A percentile compares a stretch with the other conserved stretches of the same genome.
These are phyloP conservation scores for Patellaria atrata DNA, from an alignment of 495 filamentous ascomycete species.

Conservation along the genomic window DNA sequence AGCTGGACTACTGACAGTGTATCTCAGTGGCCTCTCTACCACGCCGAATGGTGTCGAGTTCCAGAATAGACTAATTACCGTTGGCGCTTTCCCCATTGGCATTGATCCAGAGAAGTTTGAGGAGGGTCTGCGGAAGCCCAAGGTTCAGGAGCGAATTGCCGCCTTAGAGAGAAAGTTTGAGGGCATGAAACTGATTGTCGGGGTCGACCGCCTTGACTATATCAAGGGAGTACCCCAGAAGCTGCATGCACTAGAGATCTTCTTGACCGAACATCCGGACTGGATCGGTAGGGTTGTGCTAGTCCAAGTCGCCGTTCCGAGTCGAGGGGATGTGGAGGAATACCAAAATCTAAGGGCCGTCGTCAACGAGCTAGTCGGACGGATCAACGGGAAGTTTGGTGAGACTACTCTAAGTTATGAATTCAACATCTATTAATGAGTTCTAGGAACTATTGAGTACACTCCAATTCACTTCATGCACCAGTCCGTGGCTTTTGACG, in stretches of 20 bases:
- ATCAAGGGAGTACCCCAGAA: constrained; percentile 97
- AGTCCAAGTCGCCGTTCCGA: constrained; percentile 87
- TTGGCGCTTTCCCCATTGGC: constrained; percentile 80
- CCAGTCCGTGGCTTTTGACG: constrained; percentile 74
- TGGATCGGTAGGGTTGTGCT: constrained; percentile 83
- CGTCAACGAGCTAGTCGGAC: constrained; percentile 79
- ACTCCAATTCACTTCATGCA: constrained; percentile 93
- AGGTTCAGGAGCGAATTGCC: constrained; percentile 65
- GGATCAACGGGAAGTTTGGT: constrained; percentile 89
- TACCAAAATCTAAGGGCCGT: constrained; percentile 84
- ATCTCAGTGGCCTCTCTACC: constrained; percentile 50
- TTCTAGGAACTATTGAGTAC: constrained; percentile 66
- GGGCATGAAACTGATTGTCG: constrained; percentile 78
- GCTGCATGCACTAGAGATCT: constrained; percentile 77
- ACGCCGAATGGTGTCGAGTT: constrained; percentile 76
- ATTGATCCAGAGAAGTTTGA: constrained; percentile 94
- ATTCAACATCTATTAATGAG: background rate
- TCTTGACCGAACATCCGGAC: constrained; percentile 83
- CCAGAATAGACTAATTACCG: constrained; percentile 54
- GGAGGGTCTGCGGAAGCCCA: constrained; percentile 66
- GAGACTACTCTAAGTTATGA: constrained; percentile 3
- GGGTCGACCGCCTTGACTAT: constrained; percentile 86
- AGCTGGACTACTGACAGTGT: constrained; percentile 1
- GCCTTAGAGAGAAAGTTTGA: constrained; percentile 67
- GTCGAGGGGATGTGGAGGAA: constrained; percentile 85